phyloP scores from a whole-genome alignment of 2,329 filamentous ascomycete genomes.

The Celoporthe dispersa region DNA sequence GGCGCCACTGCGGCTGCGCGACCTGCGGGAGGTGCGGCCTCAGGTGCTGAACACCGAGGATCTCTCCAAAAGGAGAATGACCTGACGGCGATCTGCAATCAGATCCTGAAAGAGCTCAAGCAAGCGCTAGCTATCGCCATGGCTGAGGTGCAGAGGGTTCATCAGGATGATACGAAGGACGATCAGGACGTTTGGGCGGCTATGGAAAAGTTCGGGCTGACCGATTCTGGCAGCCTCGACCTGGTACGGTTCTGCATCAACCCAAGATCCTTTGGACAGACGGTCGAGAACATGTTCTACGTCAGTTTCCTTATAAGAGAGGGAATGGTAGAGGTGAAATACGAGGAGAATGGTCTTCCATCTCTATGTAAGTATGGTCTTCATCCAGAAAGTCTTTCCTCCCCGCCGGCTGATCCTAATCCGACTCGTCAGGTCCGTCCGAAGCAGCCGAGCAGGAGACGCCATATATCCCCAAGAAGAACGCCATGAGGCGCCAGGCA shows the following conservation, averaged over 20 bases:
- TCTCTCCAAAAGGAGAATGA: slow-evolving; percentile 80
- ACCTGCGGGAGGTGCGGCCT: slow-evolving; percentile 72
- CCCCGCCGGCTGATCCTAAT: not conserved
- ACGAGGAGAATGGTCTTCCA: slow-evolving; percentile 76
- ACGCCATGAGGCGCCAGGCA: slow-evolving; percentile 76
- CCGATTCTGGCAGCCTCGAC: slow-evolving; percentile 71
- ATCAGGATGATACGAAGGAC: slow-evolving; percentile 51
- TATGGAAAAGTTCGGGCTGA: slow-evolving; percentile 69
- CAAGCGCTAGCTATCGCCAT: slow-evolving; percentile 53
- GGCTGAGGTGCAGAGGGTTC: slow-evolving; percentile 46
- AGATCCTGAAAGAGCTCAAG: slow-evolving; percentile 68
- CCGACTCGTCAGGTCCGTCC: slow-evolving; percentile 5
- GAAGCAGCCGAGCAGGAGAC: slow-evolving; percentile 44
- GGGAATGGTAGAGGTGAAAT: slow-evolving; percentile 73
- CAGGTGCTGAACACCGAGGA: slow-evolving; percentile 78
- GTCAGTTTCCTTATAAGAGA: slow-evolving; percentile 93
- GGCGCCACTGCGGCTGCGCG: slow-evolving; percentile 70
- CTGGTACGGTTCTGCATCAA: slow-evolving; percentile 90
- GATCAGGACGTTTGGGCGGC: slow-evolving; percentile 53
- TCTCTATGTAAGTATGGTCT: slow-evolving; percentile 68
- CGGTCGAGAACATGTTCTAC: slow-evolving; percentile 96
- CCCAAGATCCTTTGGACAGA: slow-evolving; percentile 88
- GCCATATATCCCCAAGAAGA: slow-evolving; percentile 48
- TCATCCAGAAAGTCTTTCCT: no score
- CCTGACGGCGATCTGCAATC: slow-evolving; percentile 76